Evolutionary conservation across 352 stramenopile species (phyloP).

Genomic region (Pelagophyceae sp.): DNA sequence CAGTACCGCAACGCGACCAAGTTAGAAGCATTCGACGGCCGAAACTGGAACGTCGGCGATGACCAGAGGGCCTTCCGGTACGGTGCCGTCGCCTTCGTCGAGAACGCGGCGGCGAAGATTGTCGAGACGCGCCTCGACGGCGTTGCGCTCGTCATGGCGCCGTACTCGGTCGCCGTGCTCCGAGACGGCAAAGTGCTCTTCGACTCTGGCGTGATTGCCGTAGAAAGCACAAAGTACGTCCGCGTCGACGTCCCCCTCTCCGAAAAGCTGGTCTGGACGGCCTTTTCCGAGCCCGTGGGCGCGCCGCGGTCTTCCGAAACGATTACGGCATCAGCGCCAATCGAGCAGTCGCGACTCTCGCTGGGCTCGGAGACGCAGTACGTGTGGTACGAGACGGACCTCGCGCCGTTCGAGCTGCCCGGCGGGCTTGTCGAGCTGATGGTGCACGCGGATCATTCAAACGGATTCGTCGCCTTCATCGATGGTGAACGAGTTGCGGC

Average conservation of each 20-base stretch:
- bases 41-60: not conserved
- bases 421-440: not conserved
- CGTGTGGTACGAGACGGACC: not conserved
- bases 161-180: not conserved
- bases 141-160: not conserved
- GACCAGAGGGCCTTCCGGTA: not conserved
- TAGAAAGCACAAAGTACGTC: not conserved
- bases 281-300: too few relatives aligned
- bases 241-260: not conserved
- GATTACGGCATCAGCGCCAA: not conserved
- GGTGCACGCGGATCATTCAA: not conserved
- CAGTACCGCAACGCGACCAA: conserved; percentile 22
- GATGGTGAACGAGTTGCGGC: not conserved
- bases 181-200: not conserved
- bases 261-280: not conserved
- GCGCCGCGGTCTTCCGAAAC: too few relatives aligned
- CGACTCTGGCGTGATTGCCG: not conserved
- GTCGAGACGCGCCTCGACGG: not conserved
- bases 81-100: not conserved
- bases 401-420: not conserved
- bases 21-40: not conserved
- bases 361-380: not conserved
- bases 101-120: not conserved
- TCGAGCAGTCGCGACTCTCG: not conserved
- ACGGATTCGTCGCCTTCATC: not conserved